A percentile compares a stretch with the other conserved stretches of the same genome.
Evolutionary conservation across 176 grass and related monocot genomes (phyloP).

Genomic region (Oryza meyeriana): DNA sequence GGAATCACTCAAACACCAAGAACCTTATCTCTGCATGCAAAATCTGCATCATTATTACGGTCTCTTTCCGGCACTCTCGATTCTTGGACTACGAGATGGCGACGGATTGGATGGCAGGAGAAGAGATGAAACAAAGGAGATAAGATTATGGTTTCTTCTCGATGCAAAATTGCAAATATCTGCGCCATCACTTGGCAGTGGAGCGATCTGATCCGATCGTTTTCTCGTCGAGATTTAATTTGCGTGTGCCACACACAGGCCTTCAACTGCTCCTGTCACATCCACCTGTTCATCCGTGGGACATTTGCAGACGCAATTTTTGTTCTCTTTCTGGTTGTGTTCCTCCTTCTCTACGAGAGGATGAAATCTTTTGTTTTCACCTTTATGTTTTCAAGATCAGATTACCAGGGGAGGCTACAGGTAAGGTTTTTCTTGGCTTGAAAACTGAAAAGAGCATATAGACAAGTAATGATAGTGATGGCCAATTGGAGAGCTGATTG

Average conservation of each 20-base stretch:
- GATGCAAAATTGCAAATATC: background rate
- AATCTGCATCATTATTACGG: background rate
- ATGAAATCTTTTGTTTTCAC: background rate
- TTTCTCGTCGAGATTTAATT: background rate
- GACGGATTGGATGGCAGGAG: background rate
- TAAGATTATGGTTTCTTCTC: background rate
- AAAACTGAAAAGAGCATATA: background rate
- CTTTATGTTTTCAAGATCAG: background rate
- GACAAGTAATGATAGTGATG: background rate
- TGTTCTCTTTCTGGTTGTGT: background rate
- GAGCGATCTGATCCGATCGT: background rate
- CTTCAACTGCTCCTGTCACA: slow-evolving; percentile 49
- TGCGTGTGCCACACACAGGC: slow-evolving; percentile 56
- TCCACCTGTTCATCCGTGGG: background rate
- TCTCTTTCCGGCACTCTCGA: background rate
- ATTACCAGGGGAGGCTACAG: background rate
- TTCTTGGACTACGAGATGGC: background rate
- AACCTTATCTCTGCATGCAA: background rate
- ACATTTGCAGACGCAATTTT: background rate
- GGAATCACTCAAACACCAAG: background rate
- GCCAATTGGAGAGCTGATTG: background rate
- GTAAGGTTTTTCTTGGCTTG: background rate
- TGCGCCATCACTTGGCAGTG: background rate
- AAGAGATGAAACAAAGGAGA: background rate
- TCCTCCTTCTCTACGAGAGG: background rate